Evolutionary conservation across 192 early-diverging fungal species (phyloP).

Genomic region (Ramicandelaber brevisporus): DNA sequence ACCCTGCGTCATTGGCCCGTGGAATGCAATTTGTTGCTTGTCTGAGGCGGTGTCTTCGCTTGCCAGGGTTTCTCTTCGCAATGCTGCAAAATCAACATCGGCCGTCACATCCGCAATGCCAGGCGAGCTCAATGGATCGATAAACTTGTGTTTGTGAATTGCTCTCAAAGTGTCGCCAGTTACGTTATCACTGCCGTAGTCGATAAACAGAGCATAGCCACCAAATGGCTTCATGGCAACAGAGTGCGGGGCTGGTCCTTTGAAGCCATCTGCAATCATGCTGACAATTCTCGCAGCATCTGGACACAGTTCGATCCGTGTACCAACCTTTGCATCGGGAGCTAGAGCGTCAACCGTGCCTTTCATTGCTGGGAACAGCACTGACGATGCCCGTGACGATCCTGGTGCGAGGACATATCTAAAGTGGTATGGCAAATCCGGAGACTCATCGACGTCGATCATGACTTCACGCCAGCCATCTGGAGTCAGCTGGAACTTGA

Average conservation of each 20-base stretch:
- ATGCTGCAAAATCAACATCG: slow-evolving; percentile 78
- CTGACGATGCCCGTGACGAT: slow-evolving; percentile 23
- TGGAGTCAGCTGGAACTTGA: slow-evolving; percentile 37
- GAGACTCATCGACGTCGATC: slow-evolving; percentile 53
- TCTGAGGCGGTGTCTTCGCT: slow-evolving; percentile 1
- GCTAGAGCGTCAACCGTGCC: no score
- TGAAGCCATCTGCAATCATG: slow-evolving; percentile 43
- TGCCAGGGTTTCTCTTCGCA: slow-evolving; percentile 10
- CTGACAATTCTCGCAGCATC: slow-evolving; percentile 39
- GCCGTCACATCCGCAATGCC: slow-evolving; percentile 73
- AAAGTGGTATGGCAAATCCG: slow-evolving; percentile 45
- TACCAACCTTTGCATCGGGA: no score
- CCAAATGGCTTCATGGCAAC: no score
- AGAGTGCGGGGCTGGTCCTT: no score
- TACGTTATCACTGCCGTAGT: slow-evolving; percentile 68
- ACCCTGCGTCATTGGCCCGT: slow-evolving; percentile 63
- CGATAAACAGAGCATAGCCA: slow-evolving; percentile 58
- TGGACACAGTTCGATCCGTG: slow-evolving; percentile 68
- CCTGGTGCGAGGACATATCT: slow-evolving; percentile 35
- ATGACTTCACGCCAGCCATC: slow-evolving; percentile 80
- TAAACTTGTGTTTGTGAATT: slow-evolving; percentile 59
- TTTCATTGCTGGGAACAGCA: no score
- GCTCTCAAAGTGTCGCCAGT: slow-evolving; percentile 64
- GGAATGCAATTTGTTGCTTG: slow-evolving; percentile 15
- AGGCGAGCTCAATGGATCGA: slow-evolving; percentile 45